Base-by-base conservation (phyloP, 352 stramenopile species). In the Globisporangium viniferum region DNA sequence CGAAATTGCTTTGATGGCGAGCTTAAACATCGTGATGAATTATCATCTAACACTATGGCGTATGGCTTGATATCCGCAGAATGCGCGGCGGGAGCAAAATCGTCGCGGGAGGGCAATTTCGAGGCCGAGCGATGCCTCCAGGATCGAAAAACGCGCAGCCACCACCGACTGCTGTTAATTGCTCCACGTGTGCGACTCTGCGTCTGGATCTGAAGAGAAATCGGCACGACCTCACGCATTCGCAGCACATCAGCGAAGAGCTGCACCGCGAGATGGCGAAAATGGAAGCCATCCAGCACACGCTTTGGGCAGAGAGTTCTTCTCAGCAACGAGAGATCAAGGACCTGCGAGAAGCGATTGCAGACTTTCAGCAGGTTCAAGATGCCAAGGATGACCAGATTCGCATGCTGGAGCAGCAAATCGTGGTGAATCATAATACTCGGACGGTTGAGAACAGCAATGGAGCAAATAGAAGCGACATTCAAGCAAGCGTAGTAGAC, bases 21-120 rank as follows among this genome's bases (percentile, higher is more conserved):
- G 15, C 41, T 48, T 48, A 14, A 24, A 24, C 24, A 24, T 24
- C 24, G 24, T 24, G 24, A 24, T 24, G 24, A 24, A 24, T 24
- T 24, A 24, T 24, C 24, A 24, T 24, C 24, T 24, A 24, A 24
- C 24, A 24, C 24, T 24, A 24, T 24, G 24, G 24, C 24, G 24
- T 24, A 24, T 24, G 24, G 24, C 24, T 24, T 24, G 24, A 24
- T 24, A 24, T 24, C 24, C 24, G 8, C 14, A 82, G 76, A 58
- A 80, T 82, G 67, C 71, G 72, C 27, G 76, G 76, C 2, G 71
- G 71, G 14, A 79, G 66, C 22, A 82, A 80, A 59, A 66, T 82
- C 3, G 69, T 82, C 18, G 76, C 68, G 22, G 76, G 76, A 5
- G 74, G 76, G 0, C 76, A 82, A 65, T 82, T 80, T 27, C 76